Conservation (phyloP, 176 grass and related monocot species). For the Cenchrus americanus region DNA sequence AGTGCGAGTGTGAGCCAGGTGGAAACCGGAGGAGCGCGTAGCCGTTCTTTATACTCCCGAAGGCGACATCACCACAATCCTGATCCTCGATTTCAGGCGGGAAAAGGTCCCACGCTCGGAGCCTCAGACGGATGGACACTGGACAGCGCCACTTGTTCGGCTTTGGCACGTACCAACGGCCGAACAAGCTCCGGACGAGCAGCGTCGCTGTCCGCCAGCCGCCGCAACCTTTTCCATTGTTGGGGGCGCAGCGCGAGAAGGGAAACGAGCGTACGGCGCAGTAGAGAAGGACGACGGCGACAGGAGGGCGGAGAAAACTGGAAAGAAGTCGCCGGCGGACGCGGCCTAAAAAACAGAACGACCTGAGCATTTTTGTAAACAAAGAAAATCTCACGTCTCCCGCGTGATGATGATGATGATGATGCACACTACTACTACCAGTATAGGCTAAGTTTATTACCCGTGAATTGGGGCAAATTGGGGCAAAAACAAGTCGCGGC, state of each 20-base stretch:
- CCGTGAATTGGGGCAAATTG: not conserved
- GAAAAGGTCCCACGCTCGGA: no score
- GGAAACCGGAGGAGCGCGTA: not conserved
- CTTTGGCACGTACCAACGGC: slow-evolving; percentile 29
- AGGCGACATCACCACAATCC: not conserved
- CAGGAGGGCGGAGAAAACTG: not conserved
- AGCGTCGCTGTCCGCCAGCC: not conserved
- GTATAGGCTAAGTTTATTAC: not conserved
- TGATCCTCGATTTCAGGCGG: not conserved
- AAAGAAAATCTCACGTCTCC: not conserved
- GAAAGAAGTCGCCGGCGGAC: not conserved
- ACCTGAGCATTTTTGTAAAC: no score
- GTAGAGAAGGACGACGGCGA: not conserved
- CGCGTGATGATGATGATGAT: not conserved
- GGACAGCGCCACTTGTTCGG: not conserved
- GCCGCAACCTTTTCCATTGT: not conserved
- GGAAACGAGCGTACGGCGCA: not conserved
- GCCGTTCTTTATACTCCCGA: slow-evolving; percentile 6
- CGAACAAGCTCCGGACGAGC: not conserved
- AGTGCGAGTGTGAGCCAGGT: not conserved
- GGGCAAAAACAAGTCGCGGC: not conserved
- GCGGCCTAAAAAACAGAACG: slow-evolving; percentile 16
- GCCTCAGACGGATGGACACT: not conserved
- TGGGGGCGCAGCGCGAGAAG: not conserved
- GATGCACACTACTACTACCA: not conserved